Base-by-base conservation (phyloP, 768 basidiomycete species). In the Russula lepida region DNA sequence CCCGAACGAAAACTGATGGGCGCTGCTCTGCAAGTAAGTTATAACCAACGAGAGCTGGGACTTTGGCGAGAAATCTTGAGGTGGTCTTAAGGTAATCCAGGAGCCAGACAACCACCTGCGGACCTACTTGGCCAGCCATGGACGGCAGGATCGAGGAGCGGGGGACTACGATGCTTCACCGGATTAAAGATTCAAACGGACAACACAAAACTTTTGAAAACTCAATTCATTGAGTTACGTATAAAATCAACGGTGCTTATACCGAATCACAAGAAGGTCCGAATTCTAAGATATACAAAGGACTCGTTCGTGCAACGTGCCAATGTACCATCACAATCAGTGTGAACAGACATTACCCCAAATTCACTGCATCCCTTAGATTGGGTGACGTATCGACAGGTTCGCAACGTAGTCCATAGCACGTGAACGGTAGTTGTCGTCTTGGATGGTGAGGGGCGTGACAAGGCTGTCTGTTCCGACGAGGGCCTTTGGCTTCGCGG, bases 371-470 rank as follows among this genome's bases (percentile, higher is more conserved):
- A 50, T 30, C 41, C 25, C 27, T 62, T 54, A 65, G 37, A 65
- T 44, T 3, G 64, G 62, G 39, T 66, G 32, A 44, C 53, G 9
- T 17, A 66, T 43, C 7, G 65, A 66, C 43, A 66, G 15, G 44
- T 66, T 54, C 19, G 52, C 28, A 6, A 66, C 57, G 27, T 52
- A 64, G 11, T 43, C 51, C 48, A 61, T 13, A 7, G 63, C 43
- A 4, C 33, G 28, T 37, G 32, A 6, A 25, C 65, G 65, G 23
- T 64, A 64, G 39, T 58, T 57, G 19, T 66, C 65, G n/a, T 61
- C 39, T 9, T 23, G 32, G 15, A 57, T 4, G 32, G 55, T 28
- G 32, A 64, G 12, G 3, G 65, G 65, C 25, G 25, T 57, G 33
- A 60, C 8, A 2, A 13, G 0, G 7, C 17, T 53, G 21, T 60